Evolutionary conservation across 805 yeast species (phyloP).

Genomic region (Monosporozyma servazzii): DNA sequence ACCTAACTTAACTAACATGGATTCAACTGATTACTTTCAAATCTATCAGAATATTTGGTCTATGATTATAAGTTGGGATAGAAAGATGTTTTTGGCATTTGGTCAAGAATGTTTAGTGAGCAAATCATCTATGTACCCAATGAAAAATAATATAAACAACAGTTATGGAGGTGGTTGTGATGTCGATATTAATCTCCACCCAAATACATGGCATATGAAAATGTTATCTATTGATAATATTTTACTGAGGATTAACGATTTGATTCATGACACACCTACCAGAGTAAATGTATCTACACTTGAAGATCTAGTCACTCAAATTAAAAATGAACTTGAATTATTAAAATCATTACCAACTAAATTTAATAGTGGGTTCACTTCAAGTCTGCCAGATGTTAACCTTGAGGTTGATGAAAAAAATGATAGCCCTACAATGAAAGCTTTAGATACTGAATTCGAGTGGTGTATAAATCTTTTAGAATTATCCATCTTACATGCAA

Average conservation of each 20-base stretch:
- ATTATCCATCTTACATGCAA: conserved; percentile 16
- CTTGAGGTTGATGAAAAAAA: conserved; percentile 2
- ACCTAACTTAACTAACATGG: conserved; percentile 12
- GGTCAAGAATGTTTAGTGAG: conserved; percentile 25
- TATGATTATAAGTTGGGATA: conserved; percentile 24
- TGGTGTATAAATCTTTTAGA: conserved; percentile 16
- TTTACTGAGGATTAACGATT: conserved; percentile 12
- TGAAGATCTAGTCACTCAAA: conserved; percentile 5
- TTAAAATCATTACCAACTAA: conserved; percentile 3
- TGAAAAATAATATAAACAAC: neutral
- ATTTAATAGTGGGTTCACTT: neutral
- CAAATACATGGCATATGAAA: conserved; percentile 15
- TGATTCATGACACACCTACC: conserved; percentile 16
- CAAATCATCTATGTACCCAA: conserved; percentile 13
- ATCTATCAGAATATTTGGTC: conserved; percentile 21
- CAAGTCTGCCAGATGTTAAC: neutral
- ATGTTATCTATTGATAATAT: conserved; percentile 13
- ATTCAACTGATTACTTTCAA: conserved; percentile 10
- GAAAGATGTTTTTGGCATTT: conserved; percentile 22
- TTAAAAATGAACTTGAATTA: conserved; percentile 8
- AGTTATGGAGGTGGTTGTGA: neutral
- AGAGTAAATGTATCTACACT: conserved; percentile 12
- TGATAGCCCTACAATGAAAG: neutral
- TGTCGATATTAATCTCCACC: neutral
- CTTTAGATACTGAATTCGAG: conserved; percentile 16